Evolutionary conservation across 2,329 filamentous ascomycete genomes (phyloP).

Genomic region (Aspergillus novofumigatus): DNA sequence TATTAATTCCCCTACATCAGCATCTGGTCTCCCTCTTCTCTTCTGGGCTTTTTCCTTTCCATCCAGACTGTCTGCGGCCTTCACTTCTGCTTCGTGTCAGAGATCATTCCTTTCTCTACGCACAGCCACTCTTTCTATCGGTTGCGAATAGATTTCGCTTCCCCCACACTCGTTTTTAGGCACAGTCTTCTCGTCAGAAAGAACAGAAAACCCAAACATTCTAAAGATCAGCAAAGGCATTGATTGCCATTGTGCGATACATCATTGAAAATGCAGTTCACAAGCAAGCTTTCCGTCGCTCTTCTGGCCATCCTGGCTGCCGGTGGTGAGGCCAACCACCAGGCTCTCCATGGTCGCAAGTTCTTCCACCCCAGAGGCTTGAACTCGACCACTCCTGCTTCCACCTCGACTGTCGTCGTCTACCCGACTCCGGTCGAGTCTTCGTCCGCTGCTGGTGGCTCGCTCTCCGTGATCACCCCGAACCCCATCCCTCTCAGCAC

Average conservation of each 20-base stretch:
- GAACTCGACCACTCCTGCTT: conserved; percentile 8
- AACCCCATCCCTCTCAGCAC: conserved; percentile 20
- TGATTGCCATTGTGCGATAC: conserved; percentile 16
- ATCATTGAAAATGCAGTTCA: conserved; percentile 32
- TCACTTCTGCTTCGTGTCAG: conserved; percentile 11
- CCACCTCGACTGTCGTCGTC: conserved; percentile 20
- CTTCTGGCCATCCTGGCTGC: conserved; percentile 34
- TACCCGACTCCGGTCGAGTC: conserved; percentile 13
- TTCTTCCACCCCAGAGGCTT: conserved; percentile 17
- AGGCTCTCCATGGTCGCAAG: conserved; percentile 24
- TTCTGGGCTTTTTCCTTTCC: conserved; percentile 6
- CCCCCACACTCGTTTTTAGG: conserved; percentile 12
- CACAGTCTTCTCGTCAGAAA: conserved; percentile 6
- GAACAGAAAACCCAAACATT: not conserved
- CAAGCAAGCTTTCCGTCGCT: conserved; percentile 32
- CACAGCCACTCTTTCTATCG: conserved; percentile 7
- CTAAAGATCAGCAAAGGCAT: conserved; percentile 12
- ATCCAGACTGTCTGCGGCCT: conserved; percentile 11
- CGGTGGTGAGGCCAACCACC: conserved; percentile 29
- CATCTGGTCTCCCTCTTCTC: conserved; percentile 9
- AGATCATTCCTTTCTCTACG: conserved; percentile 12
- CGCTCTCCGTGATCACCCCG: conserved; percentile 6
- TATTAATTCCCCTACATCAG: conserved; percentile 11
- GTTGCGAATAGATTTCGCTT: conserved; percentile 37
- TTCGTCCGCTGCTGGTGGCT: conserved; percentile 2